Conservation (phyloP, 202 grass and related monocot species). For the Saccharum hybrid region DNA sequence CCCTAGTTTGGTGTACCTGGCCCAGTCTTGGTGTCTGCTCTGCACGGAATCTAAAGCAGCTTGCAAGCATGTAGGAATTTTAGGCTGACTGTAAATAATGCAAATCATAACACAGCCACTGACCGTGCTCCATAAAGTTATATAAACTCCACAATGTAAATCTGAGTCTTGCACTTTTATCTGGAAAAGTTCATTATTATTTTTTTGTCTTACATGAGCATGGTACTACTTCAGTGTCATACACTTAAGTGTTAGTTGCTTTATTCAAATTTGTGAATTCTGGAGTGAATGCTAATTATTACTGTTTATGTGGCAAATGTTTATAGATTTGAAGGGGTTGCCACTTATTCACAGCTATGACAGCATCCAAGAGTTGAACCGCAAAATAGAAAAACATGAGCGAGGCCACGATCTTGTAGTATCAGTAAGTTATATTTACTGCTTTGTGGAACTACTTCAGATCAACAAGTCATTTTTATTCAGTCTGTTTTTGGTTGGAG, state of each 20-base stretch:
- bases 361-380: constrained; percentile 94
- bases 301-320: constrained; percentile 23
- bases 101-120: constrained; percentile 1
- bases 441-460: constrained; percentile 36
- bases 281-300: constrained; percentile 33
- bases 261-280: constrained; percentile 21
- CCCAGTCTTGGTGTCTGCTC: too few relatives aligned
- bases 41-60: too few relatives aligned
- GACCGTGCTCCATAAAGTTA: constrained; percentile 13
- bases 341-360: constrained; percentile 96
- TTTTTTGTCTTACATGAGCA: constrained; percentile 18
- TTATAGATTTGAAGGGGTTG: constrained; percentile 78
- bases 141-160: constrained; percentile 15
- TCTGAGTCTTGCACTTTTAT: background rate
- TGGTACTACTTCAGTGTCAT: constrained; percentile 21
- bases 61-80: constrained; percentile 12
- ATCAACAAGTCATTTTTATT: constrained; percentile 23
- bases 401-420: constrained; percentile 82
- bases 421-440: constrained; percentile 69
- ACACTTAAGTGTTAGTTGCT: constrained; percentile 25
- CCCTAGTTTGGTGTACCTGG: too few relatives aligned
- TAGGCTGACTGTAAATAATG: background rate
- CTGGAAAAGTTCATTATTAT: constrained; percentile 5
- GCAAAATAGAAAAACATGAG: constrained; percentile 74
- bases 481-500: background rate